A percentile compares a stretch with the other conserved stretches of the same genome.
Conservation (phyloP, 2,329 filamentous ascomycete genomes). For the Fusarium floridanum region DNA sequence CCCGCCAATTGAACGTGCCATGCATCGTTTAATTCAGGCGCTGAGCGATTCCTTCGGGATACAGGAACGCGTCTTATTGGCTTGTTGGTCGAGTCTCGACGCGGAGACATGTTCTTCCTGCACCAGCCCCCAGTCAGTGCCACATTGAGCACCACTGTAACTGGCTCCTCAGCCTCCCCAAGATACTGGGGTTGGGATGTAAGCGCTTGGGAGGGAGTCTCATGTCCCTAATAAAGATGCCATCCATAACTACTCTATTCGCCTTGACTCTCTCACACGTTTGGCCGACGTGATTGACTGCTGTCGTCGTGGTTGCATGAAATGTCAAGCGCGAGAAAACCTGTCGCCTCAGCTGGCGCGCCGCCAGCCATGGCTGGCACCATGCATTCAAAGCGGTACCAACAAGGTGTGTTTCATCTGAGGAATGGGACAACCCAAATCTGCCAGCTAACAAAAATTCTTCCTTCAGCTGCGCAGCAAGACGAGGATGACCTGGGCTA, state of each 20-base stretch:
- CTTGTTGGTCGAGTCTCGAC: slow-evolving; percentile 2
- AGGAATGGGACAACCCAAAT: background rate
- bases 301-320: slow-evolving; percentile 5
- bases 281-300: background rate
- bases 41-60: slow-evolving; percentile 9
- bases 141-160: background rate
- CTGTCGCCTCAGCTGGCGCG: background rate
- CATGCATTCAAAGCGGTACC: slow-evolving; percentile 11
- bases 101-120: slow-evolving; percentile 2
- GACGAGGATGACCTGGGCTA: slow-evolving; percentile 27
- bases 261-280: background rate
- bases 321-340: slow-evolving; percentile 5
- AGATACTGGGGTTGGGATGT: slow-evolving; percentile 1
- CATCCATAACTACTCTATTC: background rate
- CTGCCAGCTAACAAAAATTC: background rate
- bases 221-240: slow-evolving; percentile 19
- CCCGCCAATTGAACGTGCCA: slow-evolving; percentile 29
- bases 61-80: slow-evolving; percentile 8
- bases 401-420: slow-evolving; percentile 17
- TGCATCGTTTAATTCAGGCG: slow-evolving; percentile 13
- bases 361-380: background rate
- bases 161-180: background rate
- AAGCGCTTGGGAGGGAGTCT: background rate
- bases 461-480: slow-evolving; percentile 12
- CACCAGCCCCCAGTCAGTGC: background rate